Evolutionary conservation across 257 asterid genomes (phyloP), one percentile per base, ranked within the genome.

Genomic region (Sherardia arvensis): DNA sequence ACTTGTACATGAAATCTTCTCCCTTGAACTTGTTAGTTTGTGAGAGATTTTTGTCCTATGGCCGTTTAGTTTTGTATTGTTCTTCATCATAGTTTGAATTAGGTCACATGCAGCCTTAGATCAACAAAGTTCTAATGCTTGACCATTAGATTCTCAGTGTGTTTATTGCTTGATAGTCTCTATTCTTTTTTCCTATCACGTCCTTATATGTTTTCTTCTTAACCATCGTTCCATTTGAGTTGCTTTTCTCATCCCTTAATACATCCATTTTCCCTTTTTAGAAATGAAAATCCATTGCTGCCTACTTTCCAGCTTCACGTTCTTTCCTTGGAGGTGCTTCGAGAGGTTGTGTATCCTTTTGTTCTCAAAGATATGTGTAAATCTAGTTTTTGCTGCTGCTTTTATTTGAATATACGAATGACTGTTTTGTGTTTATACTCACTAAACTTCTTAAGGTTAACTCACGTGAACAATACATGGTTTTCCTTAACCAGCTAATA

Each of bases 291-390:
- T 66, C 75, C 84, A 20, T 64, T 90, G 77, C 73, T 51, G 71
- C 84, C 72, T 76, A 73, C 79, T 56, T 84, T 83, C 72, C 79
- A 80, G 75, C 87, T 89, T 74, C 99, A 93, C 69, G 85, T 90
- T 79, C 89, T 89, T 77, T 87, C 95, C 61, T 73, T 93, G 94
- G 88, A 84, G 87, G 96, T 85, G 68, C 93, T 93, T 34, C 79
- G 91, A 84, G 97, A 89, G 81, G 96, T 97, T 69, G 89, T 80
- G 99, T 93, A 93, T 93, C 99, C 99, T 90, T 85, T 80, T 27
- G 58, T 47, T 40, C 61, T 66, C 75, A 53, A 5, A 56, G 18
- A 54, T 43, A 40, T 30, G 33, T 40, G 12, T 38, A 32, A 61
- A n/a, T n/a, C n/a, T n/a, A n/a, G n/a, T n/a, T n/a, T n/a, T n/a